Base-by-base conservation (phyloP, 2,329 filamentous ascomycete species). In the Bimuria novae-zelandiae region DNA sequence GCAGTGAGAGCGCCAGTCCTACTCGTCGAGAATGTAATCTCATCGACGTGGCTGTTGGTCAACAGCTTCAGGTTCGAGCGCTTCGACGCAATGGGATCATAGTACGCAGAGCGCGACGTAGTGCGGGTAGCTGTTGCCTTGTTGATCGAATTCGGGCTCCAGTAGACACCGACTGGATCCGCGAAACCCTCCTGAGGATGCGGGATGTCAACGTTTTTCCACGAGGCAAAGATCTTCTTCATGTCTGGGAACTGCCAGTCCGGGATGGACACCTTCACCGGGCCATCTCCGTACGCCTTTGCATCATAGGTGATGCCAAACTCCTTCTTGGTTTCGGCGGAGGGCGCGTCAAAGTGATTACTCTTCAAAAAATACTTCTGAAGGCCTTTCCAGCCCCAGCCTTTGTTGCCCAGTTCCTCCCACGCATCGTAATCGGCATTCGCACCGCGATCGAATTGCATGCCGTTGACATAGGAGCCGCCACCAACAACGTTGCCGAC, bases 351-450 rank as follows among this genome's bases (percentile, higher is more conserved):
- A 49, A 68, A 68, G 10, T 59, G 65, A 3, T 27, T 30, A 16
- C 46, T 47, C 33, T 62, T 65, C 36, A 59, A 63, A 60, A 76
- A 75, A 56, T 74, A 75, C 10, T 64, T 65, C 21, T 65, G 43
- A 4, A 81, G 53, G 12, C 72, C 73, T 39, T 80, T 69, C 77
- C 79, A 86, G 1, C 76, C 75, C 84, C 84, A 87, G 0, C 82
- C 83, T 1, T 65, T 47, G 57, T 84, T 86, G 1, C 83, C 83
- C 5, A 86, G 65, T 22, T 74, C 66, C 39, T 77, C 52, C 83
- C 83, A 86, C 3, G 76, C 76, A 64, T 86, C 79, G 52, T 74
- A 74, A 41, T 73, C 70, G 7, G 52, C 64, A 14, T 61, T 54
- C 7, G 59, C 56, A 10, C 63, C 71, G 7, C 70, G 56, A 37